Evolutionary conservation across 1,284 basidiomycete species (phyloP).

Genomic region (Cutaneotrichosporon dermatis): DNA sequence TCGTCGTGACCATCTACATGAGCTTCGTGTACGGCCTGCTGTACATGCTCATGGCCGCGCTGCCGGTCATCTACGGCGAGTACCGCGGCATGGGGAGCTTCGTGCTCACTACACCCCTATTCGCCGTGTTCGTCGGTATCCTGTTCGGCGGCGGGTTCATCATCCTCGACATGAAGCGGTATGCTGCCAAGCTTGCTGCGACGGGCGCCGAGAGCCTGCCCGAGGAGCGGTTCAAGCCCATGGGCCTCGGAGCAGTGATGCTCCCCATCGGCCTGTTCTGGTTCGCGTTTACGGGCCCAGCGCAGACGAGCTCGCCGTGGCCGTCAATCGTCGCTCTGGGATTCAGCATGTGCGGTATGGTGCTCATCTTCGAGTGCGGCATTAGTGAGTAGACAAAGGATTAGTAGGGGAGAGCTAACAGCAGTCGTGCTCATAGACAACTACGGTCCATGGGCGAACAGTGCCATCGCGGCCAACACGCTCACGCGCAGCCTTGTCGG

Average conservation of each 20-base stretch:
- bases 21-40: conserved; percentile 25
- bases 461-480: conserved; percentile 28
- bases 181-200: conserved; percentile 6
- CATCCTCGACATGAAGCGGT: conserved; percentile 22
- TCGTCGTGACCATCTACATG: conserved; percentile 25
- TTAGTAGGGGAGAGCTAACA: too few species aligned
- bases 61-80: conserved; percentile 25
- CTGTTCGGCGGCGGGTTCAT: conserved; percentile 19
- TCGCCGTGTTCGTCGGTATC: conserved; percentile 22
- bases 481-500: conserved; percentile 18
- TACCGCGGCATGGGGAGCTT: conserved; percentile 15
- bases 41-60: conserved; percentile 27
- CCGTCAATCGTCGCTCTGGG: conserved; percentile 22
- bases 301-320: conserved; percentile 19
- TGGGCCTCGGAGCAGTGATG: conserved; percentile 19
- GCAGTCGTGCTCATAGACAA: conserved; percentile 18
- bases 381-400: conserved; percentile 6
- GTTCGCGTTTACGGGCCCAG: conserved; percentile 28
- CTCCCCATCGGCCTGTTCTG: conserved; percentile 23
- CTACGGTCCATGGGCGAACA: conserved; percentile 24
- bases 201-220: conserved; percentile 10
- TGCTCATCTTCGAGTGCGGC: conserved; percentile 22
- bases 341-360: conserved; percentile 22
- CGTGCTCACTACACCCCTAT: conserved; percentile 11
- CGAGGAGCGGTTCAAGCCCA: conserved; percentile 23